These are phyloP conservation scores for Leccinum subrobustum DNA, from an alignment of 1,284 basidiomycete genomes.

Conservation along the genomic window DNA sequence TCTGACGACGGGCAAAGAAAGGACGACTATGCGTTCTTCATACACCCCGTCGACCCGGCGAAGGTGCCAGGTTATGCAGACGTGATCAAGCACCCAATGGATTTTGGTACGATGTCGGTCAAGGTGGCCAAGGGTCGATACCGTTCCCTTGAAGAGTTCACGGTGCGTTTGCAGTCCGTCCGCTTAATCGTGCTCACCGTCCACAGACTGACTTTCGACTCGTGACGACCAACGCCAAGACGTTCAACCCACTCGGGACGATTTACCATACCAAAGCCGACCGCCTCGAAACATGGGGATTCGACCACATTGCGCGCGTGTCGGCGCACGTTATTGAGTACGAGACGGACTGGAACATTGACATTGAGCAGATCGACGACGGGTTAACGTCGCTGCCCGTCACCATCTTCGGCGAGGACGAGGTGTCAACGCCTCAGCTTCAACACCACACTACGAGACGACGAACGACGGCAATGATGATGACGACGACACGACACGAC, in stretches of 20 bases:
- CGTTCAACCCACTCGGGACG: slow-evolving; percentile 68
- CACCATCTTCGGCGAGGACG: slow-evolving; percentile 29
- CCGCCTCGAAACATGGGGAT: slow-evolving; percentile 61
- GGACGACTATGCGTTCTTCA: slow-evolving; percentile 85
- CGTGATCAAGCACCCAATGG: slow-evolving; percentile 75
- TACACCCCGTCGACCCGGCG: slow-evolving; percentile 63
- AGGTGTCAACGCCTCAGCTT: slow-evolving; percentile 21
- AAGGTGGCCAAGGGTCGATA: slow-evolving; percentile 68
- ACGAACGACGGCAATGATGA: too few species aligned
- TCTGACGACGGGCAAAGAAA: slow-evolving; percentile 48
- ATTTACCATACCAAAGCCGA: slow-evolving; percentile 74
- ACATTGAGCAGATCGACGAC: slow-evolving; percentile 70
- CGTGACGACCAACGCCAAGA: slow-evolving; percentile 71
- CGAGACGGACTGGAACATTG: slow-evolving; percentile 80
- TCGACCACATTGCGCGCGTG: slow-evolving; percentile 70
- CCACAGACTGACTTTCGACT: slow-evolving; percentile 64
- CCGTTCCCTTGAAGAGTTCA: slow-evolving; percentile 73
- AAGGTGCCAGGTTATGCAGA: slow-evolving; percentile 72
- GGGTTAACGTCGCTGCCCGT: slow-evolving; percentile 35
- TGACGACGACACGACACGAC: too few species aligned
- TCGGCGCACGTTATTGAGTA: slow-evolving; percentile 72
- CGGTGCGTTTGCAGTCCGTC: slow-evolving; percentile 43
- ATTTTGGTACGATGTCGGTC: slow-evolving; percentile 74
- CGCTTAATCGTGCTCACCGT: background rate
- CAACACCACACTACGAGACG: too few species aligned